Conservation (phyloP, 2,329 filamentous ascomycete species). For the Trichoderma semiorbis region DNA sequence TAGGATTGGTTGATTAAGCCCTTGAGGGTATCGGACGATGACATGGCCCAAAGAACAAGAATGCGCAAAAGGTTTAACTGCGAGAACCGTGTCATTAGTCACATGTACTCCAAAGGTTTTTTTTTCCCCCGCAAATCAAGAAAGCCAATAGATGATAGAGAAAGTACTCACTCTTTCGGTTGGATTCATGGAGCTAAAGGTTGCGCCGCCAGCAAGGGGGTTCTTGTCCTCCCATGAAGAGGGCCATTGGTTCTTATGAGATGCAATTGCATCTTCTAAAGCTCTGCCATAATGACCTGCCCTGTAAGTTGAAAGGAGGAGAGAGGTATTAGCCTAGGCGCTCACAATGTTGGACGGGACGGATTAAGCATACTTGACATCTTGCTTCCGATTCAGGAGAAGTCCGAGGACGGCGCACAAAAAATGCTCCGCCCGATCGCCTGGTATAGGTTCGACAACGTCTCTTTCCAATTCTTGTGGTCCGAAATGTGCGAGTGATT, state of each 20-base stretch:
- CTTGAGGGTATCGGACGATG: slow-evolving; percentile 81
- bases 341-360: not conserved
- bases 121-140: not conserved
- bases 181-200: slow-evolving; percentile 78
- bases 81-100: slow-evolving; percentile 12
- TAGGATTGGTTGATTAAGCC: slow-evolving; percentile 81
- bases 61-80: slow-evolving; percentile 81
- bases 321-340: slow-evolving; percentile 19
- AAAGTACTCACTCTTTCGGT: slow-evolving; percentile 66
- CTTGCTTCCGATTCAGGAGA: slow-evolving; percentile 94
- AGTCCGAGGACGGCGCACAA: slow-evolving; percentile 85
- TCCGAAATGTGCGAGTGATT: slow-evolving; percentile 83
- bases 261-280: slow-evolving; percentile 84
- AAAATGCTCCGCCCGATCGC: slow-evolving; percentile 81
- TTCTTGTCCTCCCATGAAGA: slow-evolving; percentile 77
- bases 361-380: slow-evolving; percentile 75
- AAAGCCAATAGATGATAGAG: not conserved
- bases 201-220: slow-evolving; percentile 74
- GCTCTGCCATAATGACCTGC: slow-evolving; percentile 89
- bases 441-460: slow-evolving; percentile 71
- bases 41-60: slow-evolving; percentile 82
- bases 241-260: slow-evolving; percentile 86
- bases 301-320: slow-evolving; percentile 44
- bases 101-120: not conserved
- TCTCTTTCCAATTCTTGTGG: slow-evolving; percentile 93